phyloP scores from a whole-genome alignment of 179 eudicot species.

The Dionaea muscipula region DNA sequence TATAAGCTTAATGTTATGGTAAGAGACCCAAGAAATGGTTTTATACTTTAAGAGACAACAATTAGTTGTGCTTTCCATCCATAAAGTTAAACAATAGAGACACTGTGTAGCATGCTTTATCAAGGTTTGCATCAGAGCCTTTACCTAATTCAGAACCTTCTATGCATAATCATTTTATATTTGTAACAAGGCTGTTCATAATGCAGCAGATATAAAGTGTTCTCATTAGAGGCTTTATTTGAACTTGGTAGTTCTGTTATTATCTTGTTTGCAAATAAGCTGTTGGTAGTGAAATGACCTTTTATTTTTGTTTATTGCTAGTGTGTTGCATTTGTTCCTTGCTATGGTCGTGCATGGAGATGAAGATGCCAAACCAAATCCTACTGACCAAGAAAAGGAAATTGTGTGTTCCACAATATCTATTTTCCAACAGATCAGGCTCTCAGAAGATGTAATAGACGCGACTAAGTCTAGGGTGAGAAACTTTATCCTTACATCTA shows the following conservation, averaged over 20 bases:
- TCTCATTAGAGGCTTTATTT: too few species aligned
- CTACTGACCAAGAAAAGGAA: conserved; percentile 41
- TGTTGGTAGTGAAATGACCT: neutral
- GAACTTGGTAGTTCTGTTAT: neutral
- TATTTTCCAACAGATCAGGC: conserved; percentile 47
- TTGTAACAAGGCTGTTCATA: neutral
- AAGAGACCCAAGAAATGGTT: too few species aligned
- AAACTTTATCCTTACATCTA: neutral
- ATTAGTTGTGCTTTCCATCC: too few species aligned
- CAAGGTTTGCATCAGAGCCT: too few species aligned
- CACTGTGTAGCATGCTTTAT: too few species aligned
- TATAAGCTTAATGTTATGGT: too few species aligned
- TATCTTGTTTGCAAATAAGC: neutral
- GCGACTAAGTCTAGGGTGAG: conserved; percentile 67
- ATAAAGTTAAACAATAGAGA: too few species aligned
- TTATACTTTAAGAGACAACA: too few species aligned
- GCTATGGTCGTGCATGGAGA: conserved; percentile 75
- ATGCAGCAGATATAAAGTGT: neutral
- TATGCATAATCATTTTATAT: neutral
- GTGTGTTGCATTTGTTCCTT: conserved; percentile 70
- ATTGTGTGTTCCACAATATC: conserved; percentile 32
- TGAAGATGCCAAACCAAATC: conserved; percentile 41
- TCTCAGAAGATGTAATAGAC: conserved; percentile 63
- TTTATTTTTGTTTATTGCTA: conserved; percentile 20
- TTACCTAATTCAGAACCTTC: neutral